A percentile compares a stretch with the other conserved stretches of the same genome.
phyloP scores from a whole-genome alignment of 805 yeast species.

The Pichia heedii region DNA sequence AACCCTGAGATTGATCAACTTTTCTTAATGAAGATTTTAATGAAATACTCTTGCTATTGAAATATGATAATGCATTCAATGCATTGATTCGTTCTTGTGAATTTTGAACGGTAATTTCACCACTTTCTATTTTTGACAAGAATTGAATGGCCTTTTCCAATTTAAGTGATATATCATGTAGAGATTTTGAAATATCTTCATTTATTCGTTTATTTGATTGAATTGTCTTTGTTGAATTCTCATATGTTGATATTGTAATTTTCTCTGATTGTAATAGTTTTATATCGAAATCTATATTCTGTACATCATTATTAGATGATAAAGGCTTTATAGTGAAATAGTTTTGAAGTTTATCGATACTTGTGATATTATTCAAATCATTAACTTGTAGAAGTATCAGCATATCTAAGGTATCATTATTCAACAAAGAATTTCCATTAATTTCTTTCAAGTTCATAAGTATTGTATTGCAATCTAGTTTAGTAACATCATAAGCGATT shows the following conservation, averaged over 20 bases:
- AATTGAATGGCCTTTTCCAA: slow-evolving; percentile 9
- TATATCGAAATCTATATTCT: not conserved
- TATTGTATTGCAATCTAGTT: not conserved
- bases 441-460: not conserved
- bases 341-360: not conserved
- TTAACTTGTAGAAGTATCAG: not conserved
- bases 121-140: slow-evolving; percentile 7
- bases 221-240: not conserved
- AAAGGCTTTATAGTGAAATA: not conserved
- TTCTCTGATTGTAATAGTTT: not conserved
- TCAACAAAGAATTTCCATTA: not conserved
- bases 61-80: slow-evolving; percentile 9
- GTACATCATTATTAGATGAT: not conserved
- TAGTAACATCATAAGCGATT: not conserved
- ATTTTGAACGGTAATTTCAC: slow-evolving; percentile 1
- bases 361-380: not conserved
- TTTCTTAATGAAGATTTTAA: not conserved
- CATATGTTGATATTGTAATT: not conserved
- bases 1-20: not conserved
- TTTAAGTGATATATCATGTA: slow-evolving; percentile 4
- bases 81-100: slow-evolving; percentile 1
- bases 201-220: not conserved
- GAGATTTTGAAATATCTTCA: not conserved
- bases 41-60: slow-evolving; percentile 5
- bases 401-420: not conserved